Conservation (phyloP, 2,329 filamentous ascomycete species). For the Chaetomium sp. region DNA sequence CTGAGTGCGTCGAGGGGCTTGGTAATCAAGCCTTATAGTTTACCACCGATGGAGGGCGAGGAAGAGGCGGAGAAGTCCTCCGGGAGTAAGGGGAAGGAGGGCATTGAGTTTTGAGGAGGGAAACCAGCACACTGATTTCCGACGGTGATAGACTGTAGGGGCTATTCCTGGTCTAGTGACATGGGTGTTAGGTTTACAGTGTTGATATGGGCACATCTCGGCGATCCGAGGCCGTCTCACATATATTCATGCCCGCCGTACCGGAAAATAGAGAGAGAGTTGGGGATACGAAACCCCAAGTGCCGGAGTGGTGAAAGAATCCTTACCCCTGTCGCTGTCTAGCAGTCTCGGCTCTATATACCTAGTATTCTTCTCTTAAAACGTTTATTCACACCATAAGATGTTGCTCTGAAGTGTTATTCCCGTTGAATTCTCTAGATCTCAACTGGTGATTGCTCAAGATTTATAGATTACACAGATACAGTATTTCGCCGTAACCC, state of each 20-base stretch:
- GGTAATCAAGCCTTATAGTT: slow-evolving; percentile 81
- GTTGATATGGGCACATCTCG: neutral
- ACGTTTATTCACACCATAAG: neutral
- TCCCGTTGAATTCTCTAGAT: no score
- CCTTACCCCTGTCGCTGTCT: neutral
- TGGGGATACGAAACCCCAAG: neutral
- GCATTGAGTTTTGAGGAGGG: slow-evolving; percentile 65
- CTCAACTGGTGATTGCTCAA: no score
- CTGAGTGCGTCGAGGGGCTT: slow-evolving; percentile 79
- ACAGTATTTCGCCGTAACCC: neutral
- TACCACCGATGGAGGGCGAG: slow-evolving; percentile 84
- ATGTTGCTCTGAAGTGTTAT: neutral
- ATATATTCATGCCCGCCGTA: neutral
- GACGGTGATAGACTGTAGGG: neutral
- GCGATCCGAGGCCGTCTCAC: neutral
- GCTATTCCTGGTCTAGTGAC: neutral
- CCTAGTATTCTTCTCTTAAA: neutral
- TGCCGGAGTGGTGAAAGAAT: neutral
- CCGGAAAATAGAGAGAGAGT: neutral
- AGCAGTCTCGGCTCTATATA: neutral
- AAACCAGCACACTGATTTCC: no score
- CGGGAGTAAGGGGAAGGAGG: slow-evolving; percentile 60
- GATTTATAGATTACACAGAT: neutral
- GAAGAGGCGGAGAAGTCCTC: slow-evolving; percentile 41
- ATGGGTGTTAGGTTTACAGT: neutral